These are phyloP conservation scores for Diaporthe amygdali DNA, from an alignment of 2,329 filamentous ascomycete genomes.

Conservation along the genomic window DNA sequence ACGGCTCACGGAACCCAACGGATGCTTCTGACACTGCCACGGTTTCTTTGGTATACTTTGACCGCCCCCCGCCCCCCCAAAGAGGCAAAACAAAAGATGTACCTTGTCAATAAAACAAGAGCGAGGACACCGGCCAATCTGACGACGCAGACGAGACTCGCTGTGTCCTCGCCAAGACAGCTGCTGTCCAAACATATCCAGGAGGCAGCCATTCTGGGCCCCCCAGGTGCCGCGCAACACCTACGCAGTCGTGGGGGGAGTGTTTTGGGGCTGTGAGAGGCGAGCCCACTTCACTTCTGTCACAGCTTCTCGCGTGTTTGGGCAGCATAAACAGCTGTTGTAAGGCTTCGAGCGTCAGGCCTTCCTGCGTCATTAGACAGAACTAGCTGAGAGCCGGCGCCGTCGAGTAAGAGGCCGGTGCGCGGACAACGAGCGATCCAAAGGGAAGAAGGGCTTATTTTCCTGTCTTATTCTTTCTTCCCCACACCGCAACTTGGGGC, in stretches of 20 bases:
- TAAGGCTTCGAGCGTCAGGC: not conserved
- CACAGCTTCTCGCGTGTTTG: not conserved
- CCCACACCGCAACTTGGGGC: conserved; percentile 9
- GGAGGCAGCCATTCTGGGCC: not conserved
- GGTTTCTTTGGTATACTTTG: not conserved
- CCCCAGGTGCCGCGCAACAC: conserved; percentile 2
- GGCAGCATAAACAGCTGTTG: not conserved
- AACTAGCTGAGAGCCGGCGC: conserved; percentile 4
- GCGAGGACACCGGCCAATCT: conserved; percentile 1
- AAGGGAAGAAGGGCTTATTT: not conserved
- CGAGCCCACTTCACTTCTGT: not conserved
- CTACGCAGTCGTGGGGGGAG: not conserved
- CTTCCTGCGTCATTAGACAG: not conserved
- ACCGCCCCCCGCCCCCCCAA: not conserved
- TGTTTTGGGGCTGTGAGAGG: conserved; percentile 10
- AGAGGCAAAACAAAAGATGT: not conserved
- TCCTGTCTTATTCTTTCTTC: not conserved
- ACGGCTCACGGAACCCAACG: not conserved
- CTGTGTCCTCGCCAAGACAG: conserved; percentile 2
- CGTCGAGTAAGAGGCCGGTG: not conserved
- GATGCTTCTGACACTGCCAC: conserved; percentile 1
- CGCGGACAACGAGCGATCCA: not conserved
- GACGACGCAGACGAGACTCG: not conserved
- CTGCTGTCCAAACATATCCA: conserved; percentile 6
- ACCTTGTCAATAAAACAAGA: not conserved